Percentiles rank a stretch among this genome's conserved stretches.
Conservation (phyloP, 106 monocot species). For the Phalaenopsis equestris region DNA sequence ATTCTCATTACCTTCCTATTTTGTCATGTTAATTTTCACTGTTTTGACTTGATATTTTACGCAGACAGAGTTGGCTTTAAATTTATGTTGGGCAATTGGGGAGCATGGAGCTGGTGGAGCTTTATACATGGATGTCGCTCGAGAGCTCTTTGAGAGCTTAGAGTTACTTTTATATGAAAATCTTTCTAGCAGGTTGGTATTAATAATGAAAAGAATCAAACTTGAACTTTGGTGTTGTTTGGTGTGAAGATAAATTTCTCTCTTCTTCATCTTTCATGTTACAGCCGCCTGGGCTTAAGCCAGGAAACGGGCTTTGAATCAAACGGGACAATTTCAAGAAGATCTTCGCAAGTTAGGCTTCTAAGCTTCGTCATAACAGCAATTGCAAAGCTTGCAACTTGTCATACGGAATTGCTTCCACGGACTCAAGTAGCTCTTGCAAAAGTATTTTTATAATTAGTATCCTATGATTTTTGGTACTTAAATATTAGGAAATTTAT, state of each 20-base stretch:
- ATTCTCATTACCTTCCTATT: neutral
- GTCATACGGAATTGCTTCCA: slow-evolving; percentile 80
- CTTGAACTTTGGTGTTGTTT: neutral
- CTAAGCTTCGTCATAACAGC: slow-evolving; percentile 91
- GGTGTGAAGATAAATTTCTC: neutral
- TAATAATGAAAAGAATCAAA: neutral
- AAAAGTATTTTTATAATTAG: slow-evolving; percentile 42
- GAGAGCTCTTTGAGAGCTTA: slow-evolving; percentile 86
- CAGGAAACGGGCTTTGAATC: slow-evolving; percentile 45
- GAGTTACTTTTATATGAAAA: slow-evolving; percentile 93
- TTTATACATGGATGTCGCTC: slow-evolving; percentile 68
- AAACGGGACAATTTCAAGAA: slow-evolving; percentile 34
- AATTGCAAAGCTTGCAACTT: slow-evolving; percentile 86
- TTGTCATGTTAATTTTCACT: neutral
- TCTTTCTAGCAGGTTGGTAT: slow-evolving; percentile 67
- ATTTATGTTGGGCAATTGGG: slow-evolving; percentile 94
- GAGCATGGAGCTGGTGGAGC: slow-evolving; percentile 86
- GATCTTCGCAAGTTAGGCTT: slow-evolving; percentile 59
- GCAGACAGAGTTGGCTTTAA: slow-evolving; percentile 79
- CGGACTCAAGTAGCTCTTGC: slow-evolving; percentile 82
- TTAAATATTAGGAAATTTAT: neutral
- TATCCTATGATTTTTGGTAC: neutral
- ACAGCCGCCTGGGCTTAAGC: slow-evolving; percentile 65
- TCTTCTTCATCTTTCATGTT: slow-evolving; percentile 1
- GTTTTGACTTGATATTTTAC: slow-evolving; percentile 1